Base-by-base conservation (phyloP, 1,284 basidiomycete species). In the Puccinia coronata region DNA sequence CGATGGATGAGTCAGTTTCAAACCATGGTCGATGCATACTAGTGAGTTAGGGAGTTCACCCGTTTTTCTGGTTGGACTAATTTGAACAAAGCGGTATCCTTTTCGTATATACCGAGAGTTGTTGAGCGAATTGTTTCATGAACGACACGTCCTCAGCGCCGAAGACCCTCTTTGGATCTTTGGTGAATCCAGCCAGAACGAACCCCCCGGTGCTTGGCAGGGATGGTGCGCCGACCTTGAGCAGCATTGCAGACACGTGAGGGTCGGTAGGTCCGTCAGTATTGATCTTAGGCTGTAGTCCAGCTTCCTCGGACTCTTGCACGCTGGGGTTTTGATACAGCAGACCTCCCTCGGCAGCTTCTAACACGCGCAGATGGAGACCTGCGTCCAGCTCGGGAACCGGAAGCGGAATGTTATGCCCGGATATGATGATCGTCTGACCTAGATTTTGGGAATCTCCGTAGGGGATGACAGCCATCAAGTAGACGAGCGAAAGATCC, bases 271-370 rank as follows among this genome's bases (percentile, higher is more conserved):
- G 14, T 34, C 59, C 41, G 51, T n/a, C 18, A 14, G 25, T 20
- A 18, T 16, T 31, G n/a, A 31, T 12, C 5, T 34, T 36, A 31
- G 77, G 65, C 20, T 70, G 65, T 31, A 80, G 51, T 49, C 18
- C 65, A 23, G 39, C 65, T 49, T 70, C 67, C 53, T 65, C 49
- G 12, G 79, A 12, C 61, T 73, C 70, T 61, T 71, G 31, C 34
- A 31, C 20, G 49, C 57, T 73, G 0, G 79, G 79, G 34, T 80
- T 80, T 73, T 80, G 79, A n/a, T 80, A 80, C 36, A 80, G 59
- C 25, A 80, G 31, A 16, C 79, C 79, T 8, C 70, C 70, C 34
- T 80, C 70, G 31, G 25, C 43, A 12, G 79, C 41, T 16, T 31
- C 11, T 25, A 80, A 23, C 59, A 53, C 70, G 23, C 79, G 53